A percentile compares a stretch with the other conserved stretches of the same genome.
These are phyloP conservation scores for Nitzschia sp. DNA, from an alignment of 108 stramenopile genomes.

Conservation along the genomic window DNA sequence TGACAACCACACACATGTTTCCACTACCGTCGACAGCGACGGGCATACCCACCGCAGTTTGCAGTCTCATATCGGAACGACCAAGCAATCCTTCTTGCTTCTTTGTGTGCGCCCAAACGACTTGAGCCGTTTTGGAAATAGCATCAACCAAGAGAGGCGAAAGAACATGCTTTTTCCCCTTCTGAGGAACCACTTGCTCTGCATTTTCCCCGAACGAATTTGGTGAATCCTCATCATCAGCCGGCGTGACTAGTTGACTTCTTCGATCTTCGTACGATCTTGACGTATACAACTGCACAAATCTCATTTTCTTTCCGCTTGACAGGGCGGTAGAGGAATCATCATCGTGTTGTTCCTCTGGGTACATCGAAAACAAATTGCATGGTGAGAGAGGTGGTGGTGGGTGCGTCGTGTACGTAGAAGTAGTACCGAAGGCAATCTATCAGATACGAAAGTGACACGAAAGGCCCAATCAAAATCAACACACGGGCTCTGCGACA, in stretches of 20 bases:
- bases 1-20: constrained; percentile 90
- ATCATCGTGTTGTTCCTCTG: constrained; percentile 35
- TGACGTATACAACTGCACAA: constrained; percentile 94
- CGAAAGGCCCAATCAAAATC: not conserved
- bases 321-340: not conserved
- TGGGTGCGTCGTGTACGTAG: too few species aligned
- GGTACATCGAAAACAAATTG: constrained; percentile 1
- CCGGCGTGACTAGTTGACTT: constrained; percentile 75
- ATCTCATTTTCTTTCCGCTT: constrained; percentile 52
- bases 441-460: constrained; percentile 1
- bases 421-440: not conserved
- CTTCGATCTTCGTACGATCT: constrained; percentile 83
- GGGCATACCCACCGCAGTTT: constrained; percentile 96
- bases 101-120: constrained; percentile 94
- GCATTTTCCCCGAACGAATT: constrained; percentile 42
- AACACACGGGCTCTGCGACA: not conserved
- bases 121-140: constrained; percentile 87
- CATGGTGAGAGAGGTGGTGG: not conserved
- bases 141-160: constrained; percentile 91
- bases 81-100: constrained; percentile 85
- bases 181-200: constrained; percentile 17
- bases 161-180: constrained; percentile 69
- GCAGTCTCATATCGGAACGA: constrained; percentile 90
- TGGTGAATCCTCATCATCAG: constrained; percentile 46
- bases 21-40: constrained; percentile 82